These are phyloP conservation scores for Suillus plorans DNA, from an alignment of 768 basidiomycete species.

Conservation along the genomic window DNA sequence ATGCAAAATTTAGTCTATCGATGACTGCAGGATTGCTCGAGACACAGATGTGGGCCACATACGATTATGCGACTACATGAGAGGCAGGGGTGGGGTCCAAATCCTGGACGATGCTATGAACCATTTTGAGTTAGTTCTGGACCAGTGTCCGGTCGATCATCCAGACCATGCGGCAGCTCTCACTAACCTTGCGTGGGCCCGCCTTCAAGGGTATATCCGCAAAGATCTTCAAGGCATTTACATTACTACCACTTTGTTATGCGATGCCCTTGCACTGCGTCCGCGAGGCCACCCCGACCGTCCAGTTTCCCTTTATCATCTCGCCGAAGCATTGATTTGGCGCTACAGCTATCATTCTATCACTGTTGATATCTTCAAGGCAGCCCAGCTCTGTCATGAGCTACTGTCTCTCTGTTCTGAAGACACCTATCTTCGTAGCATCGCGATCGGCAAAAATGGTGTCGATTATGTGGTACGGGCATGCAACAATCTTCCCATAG, in stretches of 20 bases:
- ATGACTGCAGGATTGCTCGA: not conserved
- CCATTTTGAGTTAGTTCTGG: not conserved
- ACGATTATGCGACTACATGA: not conserved
- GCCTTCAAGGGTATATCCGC: slow-evolving; percentile 16
- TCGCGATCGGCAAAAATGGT: not conserved
- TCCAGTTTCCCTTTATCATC: slow-evolving; percentile 15
- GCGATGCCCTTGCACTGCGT: slow-evolving; percentile 19
- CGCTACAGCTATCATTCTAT: slow-evolving; percentile 23
- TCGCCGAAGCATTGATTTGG: slow-evolving; percentile 16
- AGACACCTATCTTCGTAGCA: slow-evolving; percentile 16
- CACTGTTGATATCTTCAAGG: not conserved
- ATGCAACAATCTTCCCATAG: slow-evolving; percentile 13
- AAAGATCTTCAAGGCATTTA: slow-evolving; percentile 15
- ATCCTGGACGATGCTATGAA: not conserved
- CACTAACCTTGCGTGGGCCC: slow-evolving; percentile 13
- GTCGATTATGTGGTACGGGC: slow-evolving; percentile 19
- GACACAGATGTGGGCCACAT: not conserved
- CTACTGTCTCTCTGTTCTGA: slow-evolving; percentile 10
- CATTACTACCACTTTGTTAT: slow-evolving; percentile 21
- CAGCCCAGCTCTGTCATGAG: not conserved
- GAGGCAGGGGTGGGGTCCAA: not conserved
- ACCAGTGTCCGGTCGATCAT: not conserved
- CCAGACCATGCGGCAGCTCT: not conserved
- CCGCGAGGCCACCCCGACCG: slow-evolving; percentile 20
- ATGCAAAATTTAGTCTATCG: not conserved